These are phyloP conservation scores for Allantophomopsis lycopodina DNA, from an alignment of 2,329 filamentous ascomycete genomes.

Conservation along the genomic window DNA sequence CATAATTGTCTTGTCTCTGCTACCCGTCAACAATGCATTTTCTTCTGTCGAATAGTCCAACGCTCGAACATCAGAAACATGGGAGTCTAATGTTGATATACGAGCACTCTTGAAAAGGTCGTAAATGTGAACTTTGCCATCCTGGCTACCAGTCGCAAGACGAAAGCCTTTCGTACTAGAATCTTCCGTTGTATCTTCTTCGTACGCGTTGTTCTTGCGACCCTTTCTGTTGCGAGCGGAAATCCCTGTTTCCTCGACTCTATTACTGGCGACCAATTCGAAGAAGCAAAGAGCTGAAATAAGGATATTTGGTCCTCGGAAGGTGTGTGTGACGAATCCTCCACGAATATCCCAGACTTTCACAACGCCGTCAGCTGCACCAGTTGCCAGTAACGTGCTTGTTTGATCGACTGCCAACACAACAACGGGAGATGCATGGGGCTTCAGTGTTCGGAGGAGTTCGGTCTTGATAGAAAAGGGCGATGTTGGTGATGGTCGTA, in stretches of 20 bases:
- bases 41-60: conserved; percentile 68
- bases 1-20: conserved; percentile 87
- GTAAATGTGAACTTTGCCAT: conserved; percentile 86
- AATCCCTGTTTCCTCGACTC: conserved; percentile 21
- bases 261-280: conserved; percentile 41
- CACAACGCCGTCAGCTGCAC: conserved; percentile 82
- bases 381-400: conserved; percentile 80
- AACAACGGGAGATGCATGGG: conserved; percentile 80
- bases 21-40: conserved; percentile 67
- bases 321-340: conserved; percentile 88
- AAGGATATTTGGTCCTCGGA: conserved; percentile 83
- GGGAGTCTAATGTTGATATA: conserved; percentile 70
- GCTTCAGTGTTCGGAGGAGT: conserved; percentile 70
- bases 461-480: conserved; percentile 47
- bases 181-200: conserved; percentile 28
- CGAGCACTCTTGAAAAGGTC: conserved; percentile 74
- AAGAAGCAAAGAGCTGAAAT: conserved; percentile 90
- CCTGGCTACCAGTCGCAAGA: conserved; percentile 83
- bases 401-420: conserved; percentile 76
- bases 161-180: conserved; percentile 50
- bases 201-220: conserved; percentile 29
- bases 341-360: conserved; percentile 94
- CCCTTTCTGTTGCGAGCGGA: conserved; percentile 27
- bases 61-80: conserved; percentile 86
- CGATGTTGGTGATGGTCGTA: conserved; percentile 43